phyloP scores from a whole-genome alignment of 352 stramenopile genomes.

The Paralagenidium karlingii region DNA sequence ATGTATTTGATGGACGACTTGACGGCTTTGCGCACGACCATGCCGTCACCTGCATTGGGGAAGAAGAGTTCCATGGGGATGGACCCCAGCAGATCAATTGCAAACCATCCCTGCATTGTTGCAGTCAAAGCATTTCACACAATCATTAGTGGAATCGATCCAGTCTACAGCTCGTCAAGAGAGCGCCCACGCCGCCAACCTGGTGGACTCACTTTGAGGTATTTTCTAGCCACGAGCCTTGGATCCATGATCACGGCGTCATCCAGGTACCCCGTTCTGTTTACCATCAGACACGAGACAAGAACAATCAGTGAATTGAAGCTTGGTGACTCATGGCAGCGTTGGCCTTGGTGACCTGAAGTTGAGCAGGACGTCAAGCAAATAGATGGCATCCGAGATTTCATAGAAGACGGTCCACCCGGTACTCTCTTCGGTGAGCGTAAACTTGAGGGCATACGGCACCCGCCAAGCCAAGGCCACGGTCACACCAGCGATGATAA shows the following conservation, averaged over 20 bases:
- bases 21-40: conserved; percentile 46
- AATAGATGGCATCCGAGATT: conserved; percentile 28
- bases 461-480: conserved; percentile 46
- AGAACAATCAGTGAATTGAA: background rate
- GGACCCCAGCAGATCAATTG: conserved; percentile 36
- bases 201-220: conserved; percentile 28
- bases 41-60: conserved; percentile 9
- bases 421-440: too few relatives aligned
- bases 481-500: conserved; percentile 32
- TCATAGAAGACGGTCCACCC: conserved; percentile 40
- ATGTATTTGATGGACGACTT: conserved; percentile 52
- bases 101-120: conserved; percentile 47
- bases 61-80: conserved; percentile 39
- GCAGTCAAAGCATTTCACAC: too few relatives aligned
- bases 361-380: conserved; percentile 34
- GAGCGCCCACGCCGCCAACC: background rate
- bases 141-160: background rate
- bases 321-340: background rate
- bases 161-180: background rate
- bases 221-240: conserved; percentile 26
- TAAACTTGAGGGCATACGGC: conserved; percentile 41
- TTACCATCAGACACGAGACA: background rate
- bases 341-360: conserved; percentile 17
- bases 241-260: conserved; percentile 43
- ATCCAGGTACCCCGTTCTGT: conserved; percentile 37